A percentile compares a stretch with the other conserved stretches of the same genome.
These are phyloP conservation scores for Penicillium macrosclerotiorum DNA, from an alignment of 495 filamentous ascomycete species.

Conservation along the genomic window DNA sequence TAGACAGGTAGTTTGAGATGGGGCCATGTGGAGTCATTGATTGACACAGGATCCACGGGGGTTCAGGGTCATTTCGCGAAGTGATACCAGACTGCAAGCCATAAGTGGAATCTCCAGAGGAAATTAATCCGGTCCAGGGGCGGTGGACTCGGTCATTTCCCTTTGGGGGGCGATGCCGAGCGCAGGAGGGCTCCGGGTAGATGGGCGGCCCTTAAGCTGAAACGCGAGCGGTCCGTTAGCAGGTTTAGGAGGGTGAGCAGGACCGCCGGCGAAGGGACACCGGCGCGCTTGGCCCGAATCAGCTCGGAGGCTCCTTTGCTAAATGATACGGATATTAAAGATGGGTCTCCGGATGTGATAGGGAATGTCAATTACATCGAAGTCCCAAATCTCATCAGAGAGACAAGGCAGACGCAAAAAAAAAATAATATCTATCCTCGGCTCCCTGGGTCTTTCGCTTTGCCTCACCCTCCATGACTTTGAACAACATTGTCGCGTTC, in stretches of 20 bases:
- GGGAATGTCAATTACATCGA: slow-evolving; percentile 2
- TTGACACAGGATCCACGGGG: slow-evolving; percentile 6
- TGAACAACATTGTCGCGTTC: no score
- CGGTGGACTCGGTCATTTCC: slow-evolving; percentile 13
- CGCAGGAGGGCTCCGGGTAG: slow-evolving; percentile 8
- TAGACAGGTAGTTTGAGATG: no score
- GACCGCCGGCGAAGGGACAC: no score
- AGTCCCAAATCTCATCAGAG: background rate
- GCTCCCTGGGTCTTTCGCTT: no score
- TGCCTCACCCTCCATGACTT: no score
- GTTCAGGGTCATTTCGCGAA: slow-evolving; percentile 9
- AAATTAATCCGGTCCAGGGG: slow-evolving; percentile 19
- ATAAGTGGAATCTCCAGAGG: slow-evolving; percentile 14
- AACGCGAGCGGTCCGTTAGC: slow-evolving; percentile 20
- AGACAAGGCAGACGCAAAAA: slow-evolving; percentile 1
- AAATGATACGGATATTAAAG: background rate
- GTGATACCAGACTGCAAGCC: background rate
- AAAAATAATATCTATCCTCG: no score
- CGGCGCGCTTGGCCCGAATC: slow-evolving; percentile 12
- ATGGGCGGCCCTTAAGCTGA: slow-evolving; percentile 22
- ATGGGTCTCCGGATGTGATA: no score
- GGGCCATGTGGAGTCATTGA: slow-evolving; percentile 3
- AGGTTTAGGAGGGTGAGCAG: no score
- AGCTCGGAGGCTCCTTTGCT: slow-evolving; percentile 12
- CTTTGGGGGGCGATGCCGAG: slow-evolving; percentile 13